A percentile compares a stretch with the other conserved stretches of the same genome.
These are phyloP conservation scores for Kodamaea ohmeri DNA, from an alignment of 1,139 yeast species.

Conservation along the genomic window DNA sequence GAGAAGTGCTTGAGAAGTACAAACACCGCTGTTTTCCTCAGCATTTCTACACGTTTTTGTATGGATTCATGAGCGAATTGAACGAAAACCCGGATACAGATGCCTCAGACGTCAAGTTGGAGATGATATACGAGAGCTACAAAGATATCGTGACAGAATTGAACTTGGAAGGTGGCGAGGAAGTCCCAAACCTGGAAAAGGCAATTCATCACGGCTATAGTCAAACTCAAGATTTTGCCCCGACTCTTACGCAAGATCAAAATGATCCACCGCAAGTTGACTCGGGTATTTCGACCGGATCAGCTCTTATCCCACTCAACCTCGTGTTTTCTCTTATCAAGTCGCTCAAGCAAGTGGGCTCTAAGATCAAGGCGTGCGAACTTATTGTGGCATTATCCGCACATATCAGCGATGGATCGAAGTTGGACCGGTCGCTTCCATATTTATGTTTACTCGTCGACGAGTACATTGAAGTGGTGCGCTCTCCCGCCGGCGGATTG, in stretches of 20 bases:
- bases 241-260: not conserved
- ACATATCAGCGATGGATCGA: constrained; percentile 74
- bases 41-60: constrained; percentile 66
- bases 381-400: constrained; percentile 75
- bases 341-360: constrained; percentile 59
- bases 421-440: constrained; percentile 83
- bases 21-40: constrained; percentile 61
- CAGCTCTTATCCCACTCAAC: constrained; percentile 63
- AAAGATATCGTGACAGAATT: constrained; percentile 4
- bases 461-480: constrained; percentile 24
- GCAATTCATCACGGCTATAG: no score
- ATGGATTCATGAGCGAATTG: constrained; percentile 55
- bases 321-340: constrained; percentile 64
- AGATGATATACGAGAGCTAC: constrained; percentile 15
- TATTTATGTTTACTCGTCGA: constrained; percentile 55
- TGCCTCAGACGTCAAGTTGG: constrained; percentile 1
- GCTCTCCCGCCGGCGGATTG: constrained; percentile 8
- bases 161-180: not conserved
- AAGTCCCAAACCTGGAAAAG: no score
- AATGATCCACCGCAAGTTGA: not conserved
- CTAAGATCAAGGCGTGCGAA: constrained; percentile 72
- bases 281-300: constrained; percentile 18
- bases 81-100: constrained; percentile 21
- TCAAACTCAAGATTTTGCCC: no score
- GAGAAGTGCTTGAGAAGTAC: constrained; percentile 50